Conservation (phyloP, 1,139 yeast genomes). For the Wickerhamomyces sp. region DNA sequence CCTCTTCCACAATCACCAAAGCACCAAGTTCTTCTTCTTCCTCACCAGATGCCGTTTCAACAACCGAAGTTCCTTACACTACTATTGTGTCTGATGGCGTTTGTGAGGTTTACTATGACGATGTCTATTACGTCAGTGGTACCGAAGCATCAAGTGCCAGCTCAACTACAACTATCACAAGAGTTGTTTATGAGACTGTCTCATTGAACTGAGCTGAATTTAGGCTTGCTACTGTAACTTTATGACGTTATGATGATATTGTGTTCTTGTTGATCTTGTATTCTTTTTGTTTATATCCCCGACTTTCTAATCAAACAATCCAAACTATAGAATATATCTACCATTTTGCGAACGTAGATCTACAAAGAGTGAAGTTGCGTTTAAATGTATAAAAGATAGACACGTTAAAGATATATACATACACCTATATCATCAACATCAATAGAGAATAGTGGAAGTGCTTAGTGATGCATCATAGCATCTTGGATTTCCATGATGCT, state of each 20-base stretch:
- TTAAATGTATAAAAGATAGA: too few relatives aligned
- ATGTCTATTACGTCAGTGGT: constrained; percentile 33
- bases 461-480: constrained; percentile 12
- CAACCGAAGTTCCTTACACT: constrained; percentile 13
- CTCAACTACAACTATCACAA: constrained; percentile 24
- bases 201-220: constrained; percentile 12
- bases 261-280: too few relatives aligned
- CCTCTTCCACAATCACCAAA: constrained; percentile 17
- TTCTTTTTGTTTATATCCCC: too few relatives aligned
- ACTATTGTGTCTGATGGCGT: constrained; percentile 23
- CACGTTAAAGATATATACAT: too few relatives aligned
- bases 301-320: too few relatives aligned
- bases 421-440: too few relatives aligned
- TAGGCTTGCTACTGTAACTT: neutral
- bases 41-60: constrained; percentile 9
- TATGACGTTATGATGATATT: neutral
- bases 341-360: too few relatives aligned
- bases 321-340: too few relatives aligned
- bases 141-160: constrained; percentile 27
- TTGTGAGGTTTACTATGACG: constrained; percentile 23
- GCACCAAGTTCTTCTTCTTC: constrained; percentile 15
- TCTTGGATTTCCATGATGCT: constrained; percentile 17
- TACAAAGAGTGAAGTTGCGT: too few relatives aligned
- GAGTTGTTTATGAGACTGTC: constrained; percentile 22
- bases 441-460: too few relatives aligned